These are phyloP conservation scores for Leccinum obscurum DNA, from an alignment of 768 basidiomycete genomes.

Conservation along the genomic window DNA sequence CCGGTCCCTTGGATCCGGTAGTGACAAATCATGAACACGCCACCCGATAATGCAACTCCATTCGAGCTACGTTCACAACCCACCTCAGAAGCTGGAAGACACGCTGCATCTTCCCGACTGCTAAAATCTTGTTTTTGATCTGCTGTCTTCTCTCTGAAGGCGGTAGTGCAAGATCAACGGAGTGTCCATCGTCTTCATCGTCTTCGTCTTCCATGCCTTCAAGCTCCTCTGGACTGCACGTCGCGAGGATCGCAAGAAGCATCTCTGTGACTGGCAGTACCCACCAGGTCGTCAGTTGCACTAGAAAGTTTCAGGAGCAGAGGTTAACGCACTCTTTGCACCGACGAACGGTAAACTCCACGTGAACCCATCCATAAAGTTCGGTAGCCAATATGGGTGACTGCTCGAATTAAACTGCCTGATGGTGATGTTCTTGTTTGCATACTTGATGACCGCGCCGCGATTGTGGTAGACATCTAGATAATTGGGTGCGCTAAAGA, in stretches of 20 bases:
- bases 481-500: conserved; percentile 98
- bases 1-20: not conserved
- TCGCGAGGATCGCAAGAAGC: conserved; percentile 91
- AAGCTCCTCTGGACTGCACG: conserved; percentile 93
- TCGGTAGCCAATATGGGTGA: conserved; percentile 95
- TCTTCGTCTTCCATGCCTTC: conserved; percentile 58
- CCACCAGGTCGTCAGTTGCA: not conserved
- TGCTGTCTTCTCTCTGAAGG: conserved; percentile 60
- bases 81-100: conserved; percentile 89
- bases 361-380: conserved; percentile 98
- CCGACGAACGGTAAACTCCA: conserved; percentile 99
- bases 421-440: conserved; percentile 96
- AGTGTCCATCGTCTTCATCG: conserved; percentile 27
- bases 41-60: not conserved
- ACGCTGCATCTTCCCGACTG: conserved; percentile 87
- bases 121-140: conserved; percentile 93
- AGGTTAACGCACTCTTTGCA: conserved; percentile 80
- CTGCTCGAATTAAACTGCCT: conserved; percentile 79
- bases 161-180: conserved; percentile 32
- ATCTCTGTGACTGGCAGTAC: conserved; percentile 83
- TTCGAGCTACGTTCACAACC: conserved; percentile 25
- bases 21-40: not conserved
- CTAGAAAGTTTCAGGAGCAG: not conserved
- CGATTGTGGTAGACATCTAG: conserved; percentile 98
- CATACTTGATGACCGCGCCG: conserved; percentile 96